A percentile compares a stretch with the other conserved stretches of the same genome.
Evolutionary conservation across 208 protist species (phyloP).

Genomic region (Wallacemonas rigidus): DNA sequence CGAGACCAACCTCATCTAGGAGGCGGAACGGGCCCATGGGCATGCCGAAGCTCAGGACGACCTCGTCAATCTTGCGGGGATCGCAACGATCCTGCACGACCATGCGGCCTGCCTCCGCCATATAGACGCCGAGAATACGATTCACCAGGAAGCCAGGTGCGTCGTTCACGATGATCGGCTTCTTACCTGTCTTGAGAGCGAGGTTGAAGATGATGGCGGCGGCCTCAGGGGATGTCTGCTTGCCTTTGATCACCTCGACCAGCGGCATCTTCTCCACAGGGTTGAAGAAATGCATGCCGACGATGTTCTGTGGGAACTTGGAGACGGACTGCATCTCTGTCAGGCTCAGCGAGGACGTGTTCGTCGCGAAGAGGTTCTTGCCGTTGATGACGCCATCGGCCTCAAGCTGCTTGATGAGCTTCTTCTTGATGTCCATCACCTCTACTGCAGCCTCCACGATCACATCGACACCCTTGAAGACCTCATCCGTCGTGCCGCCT

Average conservation of each 20-base stretch:
- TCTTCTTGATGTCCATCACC: conserved; percentile 92
- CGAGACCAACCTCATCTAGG: conserved; percentile 91
- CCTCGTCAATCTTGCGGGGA: conserved; percentile 66
- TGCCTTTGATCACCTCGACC: conserved; percentile 91
- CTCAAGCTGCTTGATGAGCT: conserved; percentile 86
- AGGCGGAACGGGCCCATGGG: conserved; percentile 93
- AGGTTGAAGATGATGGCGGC: conserved; percentile 75
- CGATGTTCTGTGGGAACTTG: conserved; percentile 76
- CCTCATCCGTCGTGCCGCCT: conserved; percentile 52
- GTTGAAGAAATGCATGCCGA: conserved; percentile 96
- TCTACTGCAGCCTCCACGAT: conserved; percentile 94
- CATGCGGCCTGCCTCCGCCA: conserved; percentile 76
- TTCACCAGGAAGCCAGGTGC: conserved; percentile 87
- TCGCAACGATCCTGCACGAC: conserved; percentile 63
- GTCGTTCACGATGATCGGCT: conserved; percentile 91
- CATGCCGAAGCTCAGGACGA: conserved; percentile 87
- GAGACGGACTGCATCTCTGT: conserved; percentile 81
- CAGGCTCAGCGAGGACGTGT: conserved; percentile 93
- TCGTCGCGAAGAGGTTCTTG: conserved; percentile 89
- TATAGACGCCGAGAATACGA: conserved; percentile 86
- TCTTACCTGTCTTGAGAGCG: conserved; percentile 88
- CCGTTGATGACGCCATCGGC: conserved; percentile 48
- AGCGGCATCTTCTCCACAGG: conserved; percentile 94
- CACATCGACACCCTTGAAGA: conserved; percentile 62
- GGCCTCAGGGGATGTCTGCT: conserved; percentile 75